A percentile compares a stretch with the other conserved stretches of the same genome.
Evolutionary conservation across 2,329 filamentous ascomycete species (phyloP).

Genomic region (Fusarium verticillioides): DNA sequence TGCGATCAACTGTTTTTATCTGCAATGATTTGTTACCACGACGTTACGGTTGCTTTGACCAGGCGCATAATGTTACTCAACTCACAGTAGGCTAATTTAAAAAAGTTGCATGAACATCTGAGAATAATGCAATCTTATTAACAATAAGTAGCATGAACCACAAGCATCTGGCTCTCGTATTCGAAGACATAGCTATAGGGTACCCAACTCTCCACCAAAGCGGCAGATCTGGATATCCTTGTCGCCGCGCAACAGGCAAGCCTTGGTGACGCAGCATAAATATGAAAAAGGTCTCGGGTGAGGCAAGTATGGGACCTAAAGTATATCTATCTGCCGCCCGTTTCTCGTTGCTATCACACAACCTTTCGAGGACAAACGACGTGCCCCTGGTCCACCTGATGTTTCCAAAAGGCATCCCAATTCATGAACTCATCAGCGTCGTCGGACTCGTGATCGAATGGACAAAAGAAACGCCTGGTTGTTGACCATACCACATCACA

Average conservation of each 20-base stretch:
- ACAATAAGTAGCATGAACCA: rapidly evolving
- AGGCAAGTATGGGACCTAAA: too few relatives aligned
- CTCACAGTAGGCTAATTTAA: too few relatives aligned
- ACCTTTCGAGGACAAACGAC: rapidly evolving
- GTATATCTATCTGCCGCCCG: too few relatives aligned
- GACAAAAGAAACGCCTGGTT: rapidly evolving
- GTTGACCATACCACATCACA: not conserved
- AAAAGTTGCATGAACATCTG: not conserved
- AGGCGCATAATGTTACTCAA: rapidly evolving
- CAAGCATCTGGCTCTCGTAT: not conserved
- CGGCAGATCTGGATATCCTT: rapidly evolving
- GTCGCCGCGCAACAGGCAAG: rapidly evolving
- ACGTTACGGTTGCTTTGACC: not conserved
- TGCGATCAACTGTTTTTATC: too few relatives aligned
- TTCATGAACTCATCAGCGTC: rapidly evolving
- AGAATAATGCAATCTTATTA: not conserved
- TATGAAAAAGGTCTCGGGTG: too few relatives aligned
- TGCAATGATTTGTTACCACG: too few relatives aligned
- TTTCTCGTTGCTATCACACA: rapidly evolving
- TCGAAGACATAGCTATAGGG: rapidly evolving
- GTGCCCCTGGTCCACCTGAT: rapidly evolving
- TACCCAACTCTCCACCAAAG: not conserved
- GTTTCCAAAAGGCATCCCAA: not conserved
- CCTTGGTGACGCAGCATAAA: too few relatives aligned
- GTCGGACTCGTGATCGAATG: rapidly evolving